phyloP scores from a whole-genome alignment of 257 asterid genomes.

The Jaltomata sinuosa region DNA sequence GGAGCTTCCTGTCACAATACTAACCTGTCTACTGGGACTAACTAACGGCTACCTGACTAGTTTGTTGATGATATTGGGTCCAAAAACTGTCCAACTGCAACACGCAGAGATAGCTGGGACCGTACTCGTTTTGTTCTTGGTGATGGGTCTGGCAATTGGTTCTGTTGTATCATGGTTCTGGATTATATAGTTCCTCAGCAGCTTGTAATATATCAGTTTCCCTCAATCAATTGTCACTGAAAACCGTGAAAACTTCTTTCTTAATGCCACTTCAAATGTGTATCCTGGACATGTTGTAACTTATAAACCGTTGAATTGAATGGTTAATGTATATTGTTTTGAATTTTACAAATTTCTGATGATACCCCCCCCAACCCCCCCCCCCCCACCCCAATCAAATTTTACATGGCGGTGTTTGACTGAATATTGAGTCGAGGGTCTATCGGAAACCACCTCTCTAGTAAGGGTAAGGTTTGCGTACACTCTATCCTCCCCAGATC shows the following conservation, averaged over 20 bases:
- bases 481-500: no score
- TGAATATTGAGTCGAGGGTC: no score
- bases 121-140: slow-evolving; percentile 55
- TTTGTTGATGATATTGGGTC: slow-evolving; percentile 65
- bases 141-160: slow-evolving; percentile 63
- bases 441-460: no score
- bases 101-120: slow-evolving; percentile 85
- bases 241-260: background rate
- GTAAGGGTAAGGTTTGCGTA: no score
- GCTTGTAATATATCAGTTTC: background rate
- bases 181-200: slow-evolving; percentile 39
- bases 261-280: background rate
- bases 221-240: background rate
- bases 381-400: no score
- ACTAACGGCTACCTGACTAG: slow-evolving; percentile 81
- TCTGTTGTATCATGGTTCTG: slow-evolving; percentile 87
- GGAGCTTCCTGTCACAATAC: slow-evolving; percentile 64
- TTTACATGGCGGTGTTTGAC: no score
- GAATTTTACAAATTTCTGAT: background rate
- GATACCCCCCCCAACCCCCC: no score
- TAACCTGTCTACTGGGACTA: slow-evolving; percentile 81
- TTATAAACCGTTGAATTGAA: background rate
- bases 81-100: slow-evolving; percentile 64
- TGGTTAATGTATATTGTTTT: background rate
- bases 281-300: background rate